Conservation (phyloP, 1,139 yeast genomes). For the Lodderomyces pseudojiufengensis region DNA sequence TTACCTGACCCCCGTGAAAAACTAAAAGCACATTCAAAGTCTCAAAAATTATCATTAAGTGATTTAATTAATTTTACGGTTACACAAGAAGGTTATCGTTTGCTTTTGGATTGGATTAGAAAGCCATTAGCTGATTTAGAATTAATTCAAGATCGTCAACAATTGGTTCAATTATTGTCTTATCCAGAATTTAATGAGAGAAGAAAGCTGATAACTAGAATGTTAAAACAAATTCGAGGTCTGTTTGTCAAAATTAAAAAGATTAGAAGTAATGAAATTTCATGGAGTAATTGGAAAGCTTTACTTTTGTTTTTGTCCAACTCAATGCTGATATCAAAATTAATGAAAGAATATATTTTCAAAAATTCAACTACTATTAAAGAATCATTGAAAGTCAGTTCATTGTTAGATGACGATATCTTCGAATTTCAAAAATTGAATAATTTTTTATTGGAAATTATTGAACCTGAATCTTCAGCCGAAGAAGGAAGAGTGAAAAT, state of each 20-base stretch:
- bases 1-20: constrained; percentile 15
- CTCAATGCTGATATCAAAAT: constrained; percentile 9
- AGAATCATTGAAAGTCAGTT: neutral
- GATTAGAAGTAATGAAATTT: constrained; percentile 23
- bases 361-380: neutral
- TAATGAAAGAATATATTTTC: constrained; percentile 7
- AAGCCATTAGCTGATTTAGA: constrained; percentile 26
- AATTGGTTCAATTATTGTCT: constrained; percentile 20
- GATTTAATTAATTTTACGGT: constrained; percentile 23
- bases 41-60: constrained; percentile 17
- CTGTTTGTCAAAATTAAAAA: constrained; percentile 18
- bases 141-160: constrained; percentile 23
- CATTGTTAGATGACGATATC: constrained; percentile 9
- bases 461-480: constrained; percentile 32
- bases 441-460: constrained; percentile 15
- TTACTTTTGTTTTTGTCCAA: constrained; percentile 18
- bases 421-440: constrained; percentile 11
- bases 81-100: constrained; percentile 23
- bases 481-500: constrained; percentile 28
- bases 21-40: constrained; percentile 5
- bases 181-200: constrained; percentile 14
- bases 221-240: constrained; percentile 23
- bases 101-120: constrained; percentile 29
- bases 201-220: constrained; percentile 13
- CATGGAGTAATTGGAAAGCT: constrained; percentile 22